Evolutionary conservation across 2,329 filamentous ascomycete genomes (phyloP).

Genomic region (Didymella pinodella): DNA sequence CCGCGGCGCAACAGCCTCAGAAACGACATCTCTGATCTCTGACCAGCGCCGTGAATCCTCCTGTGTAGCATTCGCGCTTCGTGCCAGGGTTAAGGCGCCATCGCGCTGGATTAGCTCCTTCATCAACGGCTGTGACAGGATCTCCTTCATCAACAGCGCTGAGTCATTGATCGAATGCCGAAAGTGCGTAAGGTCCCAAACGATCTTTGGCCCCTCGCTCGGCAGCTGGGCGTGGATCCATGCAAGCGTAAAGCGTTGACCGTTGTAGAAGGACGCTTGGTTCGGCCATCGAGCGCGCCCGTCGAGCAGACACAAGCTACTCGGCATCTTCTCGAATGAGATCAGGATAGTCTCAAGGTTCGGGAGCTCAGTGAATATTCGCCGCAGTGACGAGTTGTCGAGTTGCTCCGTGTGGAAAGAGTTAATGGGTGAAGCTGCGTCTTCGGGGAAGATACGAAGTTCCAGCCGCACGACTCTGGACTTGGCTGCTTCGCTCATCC

Average conservation of each 20-base stretch:
- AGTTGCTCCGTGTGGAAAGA: background rate
- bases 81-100: conserved; percentile 6
- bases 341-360: conserved; percentile 19
- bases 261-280: background rate
- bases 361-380: conserved; percentile 20
- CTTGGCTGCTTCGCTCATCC: conserved; percentile 20
- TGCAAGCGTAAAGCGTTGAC: background rate
- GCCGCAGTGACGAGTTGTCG: conserved; percentile 7
- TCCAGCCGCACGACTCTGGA: conserved; percentile 24
- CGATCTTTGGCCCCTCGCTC: background rate
- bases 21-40: background rate
- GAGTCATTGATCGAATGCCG: background rate
- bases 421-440: background rate
- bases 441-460: conserved; percentile 20
- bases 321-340: conserved; percentile 6
- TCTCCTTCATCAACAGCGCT: background rate
- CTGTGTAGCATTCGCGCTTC: conserved; percentile 4
- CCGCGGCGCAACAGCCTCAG: conserved; percentile 3
- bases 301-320: background rate
- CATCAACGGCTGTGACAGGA: background rate
- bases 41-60: conserved; percentile 6
- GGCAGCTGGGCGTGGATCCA: conserved; percentile 10
- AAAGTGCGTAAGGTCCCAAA: conserved; percentile 15
- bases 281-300: background rate
- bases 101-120: background rate